Base-by-base conservation (phyloP, 345 rosid genomes). In the Eucalyptus caleyi region DNA sequence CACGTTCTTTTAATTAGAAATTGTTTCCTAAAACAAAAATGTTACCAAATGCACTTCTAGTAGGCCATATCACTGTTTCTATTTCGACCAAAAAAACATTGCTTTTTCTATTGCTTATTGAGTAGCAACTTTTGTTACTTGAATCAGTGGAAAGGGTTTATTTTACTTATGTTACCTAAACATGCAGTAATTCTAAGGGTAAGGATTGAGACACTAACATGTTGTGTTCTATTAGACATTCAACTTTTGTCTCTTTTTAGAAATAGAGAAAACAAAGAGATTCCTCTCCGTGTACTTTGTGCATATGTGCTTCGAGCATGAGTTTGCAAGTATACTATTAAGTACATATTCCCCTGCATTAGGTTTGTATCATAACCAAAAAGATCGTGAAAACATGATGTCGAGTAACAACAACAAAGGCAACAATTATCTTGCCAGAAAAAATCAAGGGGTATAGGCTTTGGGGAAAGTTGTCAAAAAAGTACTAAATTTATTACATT, bases 401-500 rank as follows among this genome's bases (percentile, higher is more conserved):
- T 30, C 34, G 6, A 2, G 69, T 13, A 62, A 12, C 1, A 27
- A 1, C 34, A 30, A 62, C 18, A 30, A 1, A 6, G 34, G 69
- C 34, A 62, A 62, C 69, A 62, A 30, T 27, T 30, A 62, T 62
- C 69, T 62, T 6, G 69, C 69, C 0, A 7, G 69, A 4, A 62
- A 62, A 14, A 30, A 6, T 3, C 1, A 30, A 30, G 32, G 69
- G 34, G 34, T 2, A 13, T 62, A 3, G 69, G 69, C 69, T 12
- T 6, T 3, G 69, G 59, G 59, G 11, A 53, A 53, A 53, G 59
- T 53, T 21, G 59, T 21, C 59, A 53, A 53, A 53, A 53, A 19
- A 53, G 56, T 53, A 53, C 1, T 4, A 53, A 19, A 53, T 19
- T 0, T 4, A 53, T 53, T 19, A 0, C 5, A 19, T 53, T 19